Conservation (phyloP, 2,329 filamentous ascomycete species). For the Passalora sequoiae region DNA sequence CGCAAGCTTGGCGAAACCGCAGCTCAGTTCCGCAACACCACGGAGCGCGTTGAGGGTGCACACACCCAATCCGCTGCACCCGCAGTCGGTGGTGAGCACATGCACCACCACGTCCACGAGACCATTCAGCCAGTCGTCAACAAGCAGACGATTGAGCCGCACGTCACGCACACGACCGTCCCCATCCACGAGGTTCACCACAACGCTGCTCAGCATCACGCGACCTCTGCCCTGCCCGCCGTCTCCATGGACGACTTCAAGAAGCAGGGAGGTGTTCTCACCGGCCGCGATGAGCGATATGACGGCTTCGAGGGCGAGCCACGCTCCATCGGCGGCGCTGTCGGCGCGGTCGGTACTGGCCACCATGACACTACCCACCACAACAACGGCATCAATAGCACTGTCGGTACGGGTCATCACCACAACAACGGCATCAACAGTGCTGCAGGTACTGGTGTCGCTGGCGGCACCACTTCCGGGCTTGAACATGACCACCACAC, state of each 20-base stretch:
- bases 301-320: slow-evolving; percentile 61
- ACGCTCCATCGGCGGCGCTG: slow-evolving; percentile 31
- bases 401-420: neutral
- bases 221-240: slow-evolving; percentile 57
- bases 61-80: slow-evolving; percentile 48
- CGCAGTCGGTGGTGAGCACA: slow-evolving; percentile 55
- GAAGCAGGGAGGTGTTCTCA: slow-evolving; percentile 50
- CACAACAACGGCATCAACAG: neutral
- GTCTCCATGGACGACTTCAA: slow-evolving; percentile 63
- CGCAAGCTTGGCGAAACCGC: slow-evolving; percentile 50
- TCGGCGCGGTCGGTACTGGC: neutral
- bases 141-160: slow-evolving; percentile 61
- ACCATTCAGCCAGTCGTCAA: slow-evolving; percentile 66
- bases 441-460: neutral
- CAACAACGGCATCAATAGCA: neutral
- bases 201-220: slow-evolving; percentile 61
- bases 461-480: neutral
- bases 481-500: neutral
- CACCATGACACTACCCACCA: neutral
- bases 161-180: slow-evolving; percentile 64
- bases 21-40: slow-evolving; percentile 50
- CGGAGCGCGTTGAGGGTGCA: slow-evolving; percentile 43
- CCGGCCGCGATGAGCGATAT: slow-evolving; percentile 51
- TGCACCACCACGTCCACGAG: slow-evolving; percentile 63
- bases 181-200: slow-evolving; percentile 70